phyloP scores from a whole-genome alignment of 495 filamentous ascomycete genomes.

The Pyrenula aspistea region DNA sequence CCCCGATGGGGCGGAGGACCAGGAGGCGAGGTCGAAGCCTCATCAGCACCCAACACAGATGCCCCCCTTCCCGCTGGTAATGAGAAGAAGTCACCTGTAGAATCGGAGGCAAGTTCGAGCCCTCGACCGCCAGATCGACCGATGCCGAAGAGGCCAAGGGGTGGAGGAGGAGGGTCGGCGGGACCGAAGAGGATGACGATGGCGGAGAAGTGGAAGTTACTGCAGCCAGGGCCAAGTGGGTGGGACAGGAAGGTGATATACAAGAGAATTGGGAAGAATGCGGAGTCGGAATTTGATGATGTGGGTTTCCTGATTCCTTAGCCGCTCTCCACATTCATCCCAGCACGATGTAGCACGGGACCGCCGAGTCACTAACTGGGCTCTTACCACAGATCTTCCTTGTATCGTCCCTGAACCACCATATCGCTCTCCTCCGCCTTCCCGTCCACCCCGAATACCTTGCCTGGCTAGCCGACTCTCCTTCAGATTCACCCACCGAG shows the following conservation, averaged over 20 bases:
- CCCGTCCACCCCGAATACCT: conserved; percentile 59
- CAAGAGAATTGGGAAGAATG: conserved; percentile 53
- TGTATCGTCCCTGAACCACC: conserved; percentile 71
- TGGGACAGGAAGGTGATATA: conserved; percentile 78
- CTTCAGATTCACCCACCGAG: conserved; percentile 22
- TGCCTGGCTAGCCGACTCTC: conserved; percentile 31
- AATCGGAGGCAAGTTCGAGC: not conserved
- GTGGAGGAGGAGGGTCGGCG: conserved; percentile 24
- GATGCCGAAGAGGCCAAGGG: conserved; percentile 29
- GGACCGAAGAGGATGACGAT: conserved; percentile 31
- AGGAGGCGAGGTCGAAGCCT: conserved; percentile 49
- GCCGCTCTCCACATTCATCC: not conserved
- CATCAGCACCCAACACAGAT: conserved; percentile 23
- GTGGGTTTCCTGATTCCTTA: conserved; percentile 22
- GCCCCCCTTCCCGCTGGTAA: conserved; percentile 1
- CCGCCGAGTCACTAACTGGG: not conserved
- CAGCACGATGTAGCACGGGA: too few relatives aligned
- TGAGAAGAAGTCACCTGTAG: conserved; percentile 17
- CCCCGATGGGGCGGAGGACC: conserved; percentile 68
- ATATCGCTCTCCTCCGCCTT: conserved; percentile 62
- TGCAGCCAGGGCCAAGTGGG: conserved; percentile 47
- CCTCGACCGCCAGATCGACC: conserved; percentile 9
- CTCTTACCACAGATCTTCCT: conserved; percentile 74
- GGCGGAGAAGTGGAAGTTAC: conserved; percentile 32
- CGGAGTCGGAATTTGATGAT: conserved; percentile 37